Evolutionary conservation across 1,139 yeast species (phyloP).

Genomic region (Magnusiomyces ingens): DNA sequence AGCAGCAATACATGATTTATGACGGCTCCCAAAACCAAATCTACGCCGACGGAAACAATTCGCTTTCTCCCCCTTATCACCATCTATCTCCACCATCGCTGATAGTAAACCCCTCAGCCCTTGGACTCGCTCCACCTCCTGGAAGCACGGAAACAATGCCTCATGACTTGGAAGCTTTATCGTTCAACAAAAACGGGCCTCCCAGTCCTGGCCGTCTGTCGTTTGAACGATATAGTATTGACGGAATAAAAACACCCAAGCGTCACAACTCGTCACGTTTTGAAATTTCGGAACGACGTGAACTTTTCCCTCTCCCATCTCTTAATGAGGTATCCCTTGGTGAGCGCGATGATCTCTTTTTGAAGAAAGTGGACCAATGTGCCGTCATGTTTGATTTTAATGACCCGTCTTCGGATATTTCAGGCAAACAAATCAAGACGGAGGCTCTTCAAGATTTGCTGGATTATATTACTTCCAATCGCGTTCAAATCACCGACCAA

Average conservation of each 20-base stretch:
- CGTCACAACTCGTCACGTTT: constrained; percentile 92
- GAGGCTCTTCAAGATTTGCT: constrained; percentile 81
- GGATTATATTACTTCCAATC: constrained; percentile 75
- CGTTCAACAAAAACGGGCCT: constrained; percentile 13
- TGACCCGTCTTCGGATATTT: constrained; percentile 86
- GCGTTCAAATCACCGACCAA: constrained; percentile 76
- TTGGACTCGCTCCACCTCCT: constrained; percentile 30
- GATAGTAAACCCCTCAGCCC: constrained; percentile 14
- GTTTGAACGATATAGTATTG: constrained; percentile 42
- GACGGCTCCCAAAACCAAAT: not conserved
- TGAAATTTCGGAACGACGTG: constrained; percentile 65
- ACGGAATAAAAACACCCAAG: constrained; percentile 67
- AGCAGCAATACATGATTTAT: not conserved
- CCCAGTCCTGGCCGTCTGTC: constrained; percentile 23
- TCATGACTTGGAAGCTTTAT: constrained; percentile 30
- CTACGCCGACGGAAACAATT: not conserved
- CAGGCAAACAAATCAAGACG: constrained; percentile 88
- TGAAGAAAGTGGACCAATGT: constrained; percentile 90
- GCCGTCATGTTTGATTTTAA: constrained; percentile 87
- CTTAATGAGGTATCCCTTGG: constrained; percentile 88
- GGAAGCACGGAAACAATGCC: constrained; percentile 37
- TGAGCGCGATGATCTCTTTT: constrained; percentile 73
- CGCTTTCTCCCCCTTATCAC: constrained; percentile 2
- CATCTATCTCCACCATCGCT: constrained; percentile 12
- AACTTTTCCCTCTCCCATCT: constrained; percentile 73